phyloP scores from a whole-genome alignment of 2,329 filamentous ascomycete genomes.

The Didymella sp. region DNA sequence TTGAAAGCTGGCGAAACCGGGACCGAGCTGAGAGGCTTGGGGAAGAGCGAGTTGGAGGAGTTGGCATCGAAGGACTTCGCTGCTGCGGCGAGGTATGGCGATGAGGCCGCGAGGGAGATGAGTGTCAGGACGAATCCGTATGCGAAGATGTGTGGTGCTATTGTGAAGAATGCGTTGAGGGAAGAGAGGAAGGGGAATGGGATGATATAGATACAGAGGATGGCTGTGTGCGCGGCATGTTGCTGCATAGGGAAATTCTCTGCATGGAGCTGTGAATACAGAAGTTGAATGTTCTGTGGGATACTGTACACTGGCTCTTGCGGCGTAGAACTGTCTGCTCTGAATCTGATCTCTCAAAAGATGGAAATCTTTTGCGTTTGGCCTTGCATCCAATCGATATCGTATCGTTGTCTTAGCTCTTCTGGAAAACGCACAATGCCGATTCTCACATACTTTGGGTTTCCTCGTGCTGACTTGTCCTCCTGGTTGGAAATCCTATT shows the following conservation, averaged over 20 bases:
- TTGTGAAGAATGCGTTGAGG: slow-evolving; percentile 66
- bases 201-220: not conserved
- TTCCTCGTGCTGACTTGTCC: too few species aligned
- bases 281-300: not conserved
- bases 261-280: not conserved
- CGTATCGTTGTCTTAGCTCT: too few species aligned
- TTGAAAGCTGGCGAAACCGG: slow-evolving; percentile 50
- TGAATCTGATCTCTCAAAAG: too few species aligned
- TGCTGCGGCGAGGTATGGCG: slow-evolving; percentile 62
- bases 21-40: slow-evolving; percentile 43
- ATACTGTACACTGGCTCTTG: too few species aligned
- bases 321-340: too few species aligned
- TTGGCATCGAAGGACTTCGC: slow-evolving; percentile 63
- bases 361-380: too few species aligned
- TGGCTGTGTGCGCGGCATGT: not conserved
- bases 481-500: too few species aligned
- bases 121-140: slow-evolving; percentile 68
- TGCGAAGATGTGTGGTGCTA: slow-evolving; percentile 67
- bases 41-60: slow-evolving; percentile 58
- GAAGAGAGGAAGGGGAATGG: slow-evolving; percentile 54
- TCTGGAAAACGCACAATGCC: too few species aligned
- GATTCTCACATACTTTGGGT: too few species aligned
- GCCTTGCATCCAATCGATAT: too few species aligned
- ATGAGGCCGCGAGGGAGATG: slow-evolving; percentile 63
- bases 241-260: not conserved